Evolutionary conservation across 2,329 filamentous ascomycete species (phyloP), one percentile per base, ranked within the genome.

Genomic region (Neonectria faginata): DNA sequence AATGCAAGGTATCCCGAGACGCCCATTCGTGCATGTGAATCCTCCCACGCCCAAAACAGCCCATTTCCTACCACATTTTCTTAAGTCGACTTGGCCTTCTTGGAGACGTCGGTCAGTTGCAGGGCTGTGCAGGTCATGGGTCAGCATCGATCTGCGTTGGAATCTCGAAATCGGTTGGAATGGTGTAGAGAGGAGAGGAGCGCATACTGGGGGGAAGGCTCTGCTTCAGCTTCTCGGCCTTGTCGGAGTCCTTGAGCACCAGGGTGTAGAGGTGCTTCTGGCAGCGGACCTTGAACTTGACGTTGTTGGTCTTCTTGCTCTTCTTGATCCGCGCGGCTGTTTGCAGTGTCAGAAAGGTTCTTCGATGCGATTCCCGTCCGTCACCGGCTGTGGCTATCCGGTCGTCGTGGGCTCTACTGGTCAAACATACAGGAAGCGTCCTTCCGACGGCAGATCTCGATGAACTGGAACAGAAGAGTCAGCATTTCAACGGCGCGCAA

Each of bases 271-370:
- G 88, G 88, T 96, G 91, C 80, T 91, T 90, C 83, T 93, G 88
- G 92, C 96, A 98, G 84, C 96, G 93, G 89, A 99, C 95, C 93
- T 99, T 99, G 94, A 99, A 98, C 92, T 99, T 99, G 91, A 96
- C 94, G 88, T 95, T 91, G 82, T 91, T 89, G 80, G 87, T 86
- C 86, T 92, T 91, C 85, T 90, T 91, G 90, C 91, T 97, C 89
- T 97, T 96, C 94, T 98, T 95, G 88, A 95, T 93, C 83, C 92
- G 91, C 80, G 92, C 92, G 84, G 92, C 92, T 95, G 77, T 70
- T 77, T 7, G 39, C 65, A 64, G 67, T 67, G 76, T 80, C 69
- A 81, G 77, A 71, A 63, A 48, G 51, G 42, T 62, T 51, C 51
- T 60, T 65, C 31, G 47, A 39, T 59, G 11, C 20, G 42, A 47